Base-by-base conservation (phyloP, 1,284 basidiomycete species). In the Agroathelia rolfsii region DNA sequence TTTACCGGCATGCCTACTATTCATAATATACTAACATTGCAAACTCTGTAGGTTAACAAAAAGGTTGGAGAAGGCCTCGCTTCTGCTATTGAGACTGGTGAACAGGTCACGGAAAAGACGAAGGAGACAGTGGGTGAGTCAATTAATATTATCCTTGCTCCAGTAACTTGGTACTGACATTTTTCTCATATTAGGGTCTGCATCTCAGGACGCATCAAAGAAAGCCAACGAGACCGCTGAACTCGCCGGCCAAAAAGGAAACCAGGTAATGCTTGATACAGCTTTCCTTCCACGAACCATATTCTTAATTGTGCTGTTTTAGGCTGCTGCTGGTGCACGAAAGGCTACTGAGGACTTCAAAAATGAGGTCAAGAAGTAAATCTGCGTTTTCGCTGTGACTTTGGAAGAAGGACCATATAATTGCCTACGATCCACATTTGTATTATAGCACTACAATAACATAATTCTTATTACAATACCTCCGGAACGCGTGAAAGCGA, bases 11-110 rank as follows among this genome's bases (percentile, higher is more conserved):
- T 6, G 9, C 23, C 3, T 41, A 35, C 1, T 32, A 8, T 14
- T 1, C 32, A 8, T 14, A n/a, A n/a, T n/a, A n/a, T n/a, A n/a
- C n/a, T n/a, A 12, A 14, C 16, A 7, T 24, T 12, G 25, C 11
- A 25, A 24, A 12, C 10, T 13, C 18, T 24, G 9, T 37, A 81
- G 76, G 64, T 78, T 1, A 80, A 77, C 51, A 72, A 68, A 52
- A 66, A 64, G 16, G 59, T 78, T 6, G 76, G 76, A 1, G 51
- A 67, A 41, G 65, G 65, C 2, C 54, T 82, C 6, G 78, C 76
- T 10, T 66, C 62, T 6, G 76, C 74, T 0, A 71, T 82, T 38
- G 77, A 76, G 39, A 71, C 61, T 10, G 76, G 74, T 6, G 72
- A 82, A 50, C 48, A 70, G 36, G 69, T 63, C 8, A 64, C 73